Percentiles rank a stretch among this genome's conserved stretches.
These are phyloP conservation scores for Pythium volutum DNA, from an alignment of 352 stramenopile species.

Conservation along the genomic window DNA sequence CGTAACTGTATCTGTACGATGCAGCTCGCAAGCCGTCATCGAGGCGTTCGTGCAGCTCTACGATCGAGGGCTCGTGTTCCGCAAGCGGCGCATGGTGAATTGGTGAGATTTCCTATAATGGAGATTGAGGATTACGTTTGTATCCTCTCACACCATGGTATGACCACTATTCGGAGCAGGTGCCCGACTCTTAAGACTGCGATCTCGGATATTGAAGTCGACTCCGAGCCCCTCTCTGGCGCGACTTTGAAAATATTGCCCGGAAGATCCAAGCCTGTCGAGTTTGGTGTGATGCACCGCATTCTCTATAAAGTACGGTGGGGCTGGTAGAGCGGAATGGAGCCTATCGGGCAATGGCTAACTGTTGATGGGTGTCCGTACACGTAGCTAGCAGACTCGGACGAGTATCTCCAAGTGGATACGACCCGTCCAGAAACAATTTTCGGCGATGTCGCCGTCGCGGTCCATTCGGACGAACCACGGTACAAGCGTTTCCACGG, in stretches of 20 bases:
- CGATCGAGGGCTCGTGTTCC: slow-evolving; percentile 97
- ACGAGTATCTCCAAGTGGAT: slow-evolving; percentile 77
- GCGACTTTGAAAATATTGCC: slow-evolving; percentile 69
- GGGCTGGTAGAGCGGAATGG: too few species aligned
- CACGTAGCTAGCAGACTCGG: slow-evolving; percentile 57
- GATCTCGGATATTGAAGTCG: slow-evolving; percentile 97
- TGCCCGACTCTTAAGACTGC: slow-evolving; percentile 93
- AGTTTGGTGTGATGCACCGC: slow-evolving; percentile 86
- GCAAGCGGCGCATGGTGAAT: slow-evolving; percentile 97
- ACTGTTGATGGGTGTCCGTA: background rate
- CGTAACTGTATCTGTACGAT: slow-evolving; percentile 29
- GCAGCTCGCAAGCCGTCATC: slow-evolving; percentile 49
- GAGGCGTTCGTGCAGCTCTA: slow-evolving; percentile 88
- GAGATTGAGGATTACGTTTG: too few species aligned
- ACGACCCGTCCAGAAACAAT: slow-evolving; percentile 99
- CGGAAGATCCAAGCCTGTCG: slow-evolving; percentile 63
- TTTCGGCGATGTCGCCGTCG: slow-evolving; percentile 97
- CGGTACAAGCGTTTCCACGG: slow-evolving; percentile 99
- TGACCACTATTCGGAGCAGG: slow-evolving; percentile 22
- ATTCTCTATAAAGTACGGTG: slow-evolving; percentile 74
- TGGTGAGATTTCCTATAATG: slow-evolving; percentile 80
- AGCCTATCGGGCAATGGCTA: too few species aligned
- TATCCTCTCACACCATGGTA: background rate
- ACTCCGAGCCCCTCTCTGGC: slow-evolving; percentile 95
- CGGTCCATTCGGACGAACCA: slow-evolving; percentile 98